Base-by-base conservation (phyloP, 345 rosid genomes). In the Raphanus raphanistrum region DNA sequence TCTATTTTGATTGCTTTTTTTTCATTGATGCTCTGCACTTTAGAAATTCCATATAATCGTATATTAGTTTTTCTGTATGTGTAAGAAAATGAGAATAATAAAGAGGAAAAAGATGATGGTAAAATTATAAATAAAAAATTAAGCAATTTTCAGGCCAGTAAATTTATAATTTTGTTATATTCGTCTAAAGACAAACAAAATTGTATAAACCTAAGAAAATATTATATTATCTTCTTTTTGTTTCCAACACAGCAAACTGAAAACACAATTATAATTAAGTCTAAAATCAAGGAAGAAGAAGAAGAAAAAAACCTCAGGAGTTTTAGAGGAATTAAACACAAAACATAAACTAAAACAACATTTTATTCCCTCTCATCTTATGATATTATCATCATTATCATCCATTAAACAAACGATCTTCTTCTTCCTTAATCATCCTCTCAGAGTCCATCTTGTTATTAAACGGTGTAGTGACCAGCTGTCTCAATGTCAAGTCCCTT, bases 401-500 rank as follows among this genome's bases (percentile, higher is more conserved):
- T 54, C 41, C 50, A 2, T 33, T 21, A 41, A 38, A 72, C 52
- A 72, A 55, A 63, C 25, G 65, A 60, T 63, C 63, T 67, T 69
- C 58, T 32, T 70, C 73, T 32, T 31, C 75, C 58, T 71, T 8
- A 5, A 66, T 57, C 76, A 17, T 8, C 45, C 45, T 52, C 60
- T 76, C 6, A 28, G n/a, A 62, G 9, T 62, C 4, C 25, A 48
- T 76, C 28, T 26, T 54, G 17, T 54, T 74, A 45, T 61, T 82
- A 91, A 66, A 91, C 90, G 3, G 97, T 91, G 76, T 91, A 91
- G 76, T 91, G 92, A 82, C 90, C 92, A 83, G 89, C 86, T 66
- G 94, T 87, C 58, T 91, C 94, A 17, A 90, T 91, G 72, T 90
- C 97, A 66, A 91, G 76, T 55, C 94, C 97, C 78, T 90, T 90